Evolutionary conservation across 2,329 filamentous ascomycete species (phyloP).

Genomic region (Laburnicola sp.): DNA sequence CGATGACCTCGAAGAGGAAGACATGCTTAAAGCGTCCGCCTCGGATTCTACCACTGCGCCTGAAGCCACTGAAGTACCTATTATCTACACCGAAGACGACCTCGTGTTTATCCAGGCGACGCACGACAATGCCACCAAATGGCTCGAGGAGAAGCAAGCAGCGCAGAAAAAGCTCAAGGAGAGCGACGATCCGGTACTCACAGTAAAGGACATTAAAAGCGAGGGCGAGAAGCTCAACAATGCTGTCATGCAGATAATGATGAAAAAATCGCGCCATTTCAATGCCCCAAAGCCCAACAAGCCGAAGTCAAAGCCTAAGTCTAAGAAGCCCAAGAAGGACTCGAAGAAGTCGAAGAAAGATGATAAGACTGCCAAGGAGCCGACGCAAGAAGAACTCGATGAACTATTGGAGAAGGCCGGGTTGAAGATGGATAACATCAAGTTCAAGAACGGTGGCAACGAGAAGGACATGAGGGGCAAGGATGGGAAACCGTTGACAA

Average conservation of each 20-base stretch:
- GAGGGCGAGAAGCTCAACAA: slow-evolving; percentile 73
- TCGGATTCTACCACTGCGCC: slow-evolving; percentile 32
- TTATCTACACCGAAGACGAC: slow-evolving; percentile 74
- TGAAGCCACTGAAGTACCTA: slow-evolving; percentile 33
- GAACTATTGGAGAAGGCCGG: slow-evolving; percentile 40
- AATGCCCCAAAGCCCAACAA: slow-evolving; percentile 44
- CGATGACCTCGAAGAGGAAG: slow-evolving; percentile 78
- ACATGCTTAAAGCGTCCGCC: slow-evolving; percentile 49
- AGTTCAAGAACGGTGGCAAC: slow-evolving; percentile 23
- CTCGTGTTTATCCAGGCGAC: slow-evolving; percentile 65
- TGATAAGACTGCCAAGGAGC: slow-evolving; percentile 34
- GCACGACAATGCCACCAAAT: slow-evolving; percentile 65
- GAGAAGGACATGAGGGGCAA: slow-evolving; percentile 26
- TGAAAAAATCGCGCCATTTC: slow-evolving; percentile 56
- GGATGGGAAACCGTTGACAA: slow-evolving; percentile 26
- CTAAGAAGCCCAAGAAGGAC: slow-evolving; percentile 38
- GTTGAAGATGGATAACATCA: slow-evolving; percentile 30
- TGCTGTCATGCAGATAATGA: slow-evolving; percentile 68
- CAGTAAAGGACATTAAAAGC: slow-evolving; percentile 66
- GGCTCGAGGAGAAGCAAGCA: slow-evolving; percentile 73
- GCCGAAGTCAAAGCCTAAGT: slow-evolving; percentile 35
- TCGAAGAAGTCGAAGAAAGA: slow-evolving; percentile 31
- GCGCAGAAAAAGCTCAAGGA: slow-evolving; percentile 72
- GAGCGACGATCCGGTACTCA: slow-evolving; percentile 75
- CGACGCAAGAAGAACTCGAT: slow-evolving; percentile 35